Base-by-base conservation (phyloP, 352 stramenopile genomes). In the Globisporangium barbulae region DNA sequence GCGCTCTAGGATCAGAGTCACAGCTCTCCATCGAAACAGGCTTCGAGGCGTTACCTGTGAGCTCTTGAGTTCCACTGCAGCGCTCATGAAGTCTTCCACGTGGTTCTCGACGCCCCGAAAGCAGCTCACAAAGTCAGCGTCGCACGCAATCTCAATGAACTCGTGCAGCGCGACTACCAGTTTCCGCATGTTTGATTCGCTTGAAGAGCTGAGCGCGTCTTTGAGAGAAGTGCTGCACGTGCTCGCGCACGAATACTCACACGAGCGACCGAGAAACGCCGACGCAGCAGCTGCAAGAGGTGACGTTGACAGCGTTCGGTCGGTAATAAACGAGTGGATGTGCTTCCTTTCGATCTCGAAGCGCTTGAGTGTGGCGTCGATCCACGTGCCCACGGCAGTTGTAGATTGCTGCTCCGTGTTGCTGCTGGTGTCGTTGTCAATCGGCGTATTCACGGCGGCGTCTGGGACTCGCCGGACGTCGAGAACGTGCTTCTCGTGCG, bases 271-370 rank as follows among this genome's bases (percentile, higher is more conserved):
- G 3, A 67, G 53, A 8, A 45, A 28, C 17, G 52, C 21, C 21
- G 61, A 53, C 21, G 44, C 52, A 1, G 30, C 30, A 2, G 30
- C 19, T 30, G 30, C 50, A 6, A 57, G 21, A 41, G 35, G 9
- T 22, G 53, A 37, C 30, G 19, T 28, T 54, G 37, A 60, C 2
- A 45, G 45, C 30, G 30, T 22, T 19, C n/a, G 52, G 31, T 67
- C 52, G 13, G 44, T 53, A 22, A 56, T 30, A 22, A 67, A 57
- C 12, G 61, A 61, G n/a, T 45, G 45, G n/a, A 61, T 21, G 41
- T 67, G 61, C 39, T 61, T 44, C 10, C 42, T 60, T 10, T 31
- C 45, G 42, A 67, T 60, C 17, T 31, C 30, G 22, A 67, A 42
- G 13, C 31, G 44, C 45, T 61, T 31, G 25, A 60, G 45, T 53